Evolutionary conservation across 306 rosid species (phyloP).

Genomic region (Gillenia trifoliata): DNA sequence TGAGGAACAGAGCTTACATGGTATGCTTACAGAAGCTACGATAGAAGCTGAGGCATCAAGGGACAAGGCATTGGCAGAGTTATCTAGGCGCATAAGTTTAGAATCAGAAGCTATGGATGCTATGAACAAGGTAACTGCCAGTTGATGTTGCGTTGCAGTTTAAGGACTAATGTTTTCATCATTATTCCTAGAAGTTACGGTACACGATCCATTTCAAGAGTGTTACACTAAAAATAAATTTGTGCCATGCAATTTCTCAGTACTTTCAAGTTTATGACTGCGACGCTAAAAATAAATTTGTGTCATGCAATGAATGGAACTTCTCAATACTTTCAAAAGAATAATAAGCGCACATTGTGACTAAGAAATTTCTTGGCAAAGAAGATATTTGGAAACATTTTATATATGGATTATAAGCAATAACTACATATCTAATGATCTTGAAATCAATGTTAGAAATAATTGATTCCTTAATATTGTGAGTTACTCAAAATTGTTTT

Average conservation of each 20-base stretch:
- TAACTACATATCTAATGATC: neutral
- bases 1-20: conserved; percentile 39
- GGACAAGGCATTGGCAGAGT: conserved; percentile 35
- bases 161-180: neutral
- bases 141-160: neutral
- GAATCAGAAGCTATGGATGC: conserved; percentile 57
- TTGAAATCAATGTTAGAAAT: neutral
- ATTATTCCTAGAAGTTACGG: neutral
- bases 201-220: neutral
- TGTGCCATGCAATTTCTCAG: neutral
- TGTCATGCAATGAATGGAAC: neutral
- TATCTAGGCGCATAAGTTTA: conserved; percentile 37
- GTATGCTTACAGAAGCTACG: conserved; percentile 40
- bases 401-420: neutral
- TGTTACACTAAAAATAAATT: neutral
- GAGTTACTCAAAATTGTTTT: neutral
- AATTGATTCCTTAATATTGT: conserved; percentile 2
- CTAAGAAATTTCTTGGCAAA: neutral
- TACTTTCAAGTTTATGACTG: neutral
- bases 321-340: neutral
- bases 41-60: conserved; percentile 46
- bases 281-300: neutral
- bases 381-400: neutral
- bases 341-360: neutral
- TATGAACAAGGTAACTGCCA: conserved; percentile 52